phyloP scores from a whole-genome alignment of 495 filamentous ascomycete genomes.

The Aspergillus taichungensis region DNA sequence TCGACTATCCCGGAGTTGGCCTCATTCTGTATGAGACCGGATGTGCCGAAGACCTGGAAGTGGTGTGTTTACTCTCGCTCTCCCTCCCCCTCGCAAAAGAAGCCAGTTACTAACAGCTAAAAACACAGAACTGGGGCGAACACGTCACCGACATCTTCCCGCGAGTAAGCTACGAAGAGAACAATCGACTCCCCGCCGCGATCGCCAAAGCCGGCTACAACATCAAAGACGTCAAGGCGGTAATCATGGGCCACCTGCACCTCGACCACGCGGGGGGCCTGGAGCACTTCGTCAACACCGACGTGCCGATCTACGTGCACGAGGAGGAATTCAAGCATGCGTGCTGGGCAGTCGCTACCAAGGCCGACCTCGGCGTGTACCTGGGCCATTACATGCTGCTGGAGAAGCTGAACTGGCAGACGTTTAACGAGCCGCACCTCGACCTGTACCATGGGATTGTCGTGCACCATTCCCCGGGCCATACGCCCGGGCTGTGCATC shows the following conservation, averaged over 20 bases:
- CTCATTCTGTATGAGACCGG: constrained; percentile 46
- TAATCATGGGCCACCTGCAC: constrained; percentile 47
- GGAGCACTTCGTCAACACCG: constrained; percentile 39
- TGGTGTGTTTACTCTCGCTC: constrained; percentile 9
- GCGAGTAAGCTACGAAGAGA: constrained; percentile 30
- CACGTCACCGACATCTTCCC: constrained; percentile 38
- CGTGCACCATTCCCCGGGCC: constrained; percentile 30
- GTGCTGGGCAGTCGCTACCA: constrained; percentile 37
- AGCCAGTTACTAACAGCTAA: neutral
- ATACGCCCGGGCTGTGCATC: constrained; percentile 29
- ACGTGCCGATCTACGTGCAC: constrained; percentile 45
- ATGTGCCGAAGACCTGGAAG: constrained; percentile 36
- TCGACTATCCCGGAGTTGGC: constrained; percentile 42
- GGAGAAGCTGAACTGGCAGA: constrained; percentile 26
- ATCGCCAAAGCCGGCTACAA: constrained; percentile 39
- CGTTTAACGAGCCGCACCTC: constrained; percentile 19
- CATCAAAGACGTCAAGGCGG: constrained; percentile 44
- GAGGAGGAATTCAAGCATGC: constrained; percentile 43
- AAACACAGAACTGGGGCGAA: constrained; percentile 25
- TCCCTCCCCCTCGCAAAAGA: too few species aligned
- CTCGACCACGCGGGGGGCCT: constrained; percentile 47
- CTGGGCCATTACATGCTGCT: constrained; percentile 29
- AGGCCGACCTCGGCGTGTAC: constrained; percentile 37
- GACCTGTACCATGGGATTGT: constrained; percentile 32
- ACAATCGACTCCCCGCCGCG: constrained; percentile 35